Evolutionary conservation across 257 asterid genomes (phyloP), one percentile per base, ranked within the genome.

Genomic region (Sherardia arvensis): DNA sequence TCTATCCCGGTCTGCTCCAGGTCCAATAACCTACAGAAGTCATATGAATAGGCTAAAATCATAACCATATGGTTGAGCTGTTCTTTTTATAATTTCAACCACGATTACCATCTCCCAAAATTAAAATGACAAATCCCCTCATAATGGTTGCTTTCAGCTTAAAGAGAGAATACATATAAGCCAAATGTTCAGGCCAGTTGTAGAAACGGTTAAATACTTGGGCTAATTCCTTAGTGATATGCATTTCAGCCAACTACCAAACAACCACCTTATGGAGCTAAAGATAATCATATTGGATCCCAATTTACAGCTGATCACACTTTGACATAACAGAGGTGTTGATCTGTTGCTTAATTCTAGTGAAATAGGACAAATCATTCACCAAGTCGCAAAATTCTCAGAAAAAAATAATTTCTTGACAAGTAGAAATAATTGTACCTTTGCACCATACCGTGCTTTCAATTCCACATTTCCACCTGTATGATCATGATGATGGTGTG

Each of bases 401-500:
- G 36, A 38, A 56, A 15, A 27, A 56, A 26, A 5, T 5, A 56
- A 49, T 26, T 56, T 56, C 61, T 56, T 12, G 61, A 25, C 18
- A 27, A 26, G 33, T 8, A 56, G 36, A 56, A 59, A 63, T 66
- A 69, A 45, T 32, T 89, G 48, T 89, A 92, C 99, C 96, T 92
- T 92, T 67, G 97, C 99, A 40, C 99, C 99, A 29, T 89, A 92
- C 85, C 90, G 85, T 77, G 80, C 97, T 82, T 87, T 89, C 58
- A 92, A 76, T 72, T 82, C 99, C 78, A 84, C 51, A 76, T 92
- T 92, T 11, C 97, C 99, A 68, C 95, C 97, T 66, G 97, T 89
- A 80, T 92, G 99, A 78, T 92, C 99, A 76, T 74, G 67, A 76
- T 92, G 99, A 74, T 92, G 99, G 80, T 90, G 99, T 48, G 99